Percentiles rank a stretch among this genome's conserved stretches.
Evolutionary conservation across 495 filamentous ascomycete species (phyloP).

Genomic region (Daldinia caldariorum): DNA sequence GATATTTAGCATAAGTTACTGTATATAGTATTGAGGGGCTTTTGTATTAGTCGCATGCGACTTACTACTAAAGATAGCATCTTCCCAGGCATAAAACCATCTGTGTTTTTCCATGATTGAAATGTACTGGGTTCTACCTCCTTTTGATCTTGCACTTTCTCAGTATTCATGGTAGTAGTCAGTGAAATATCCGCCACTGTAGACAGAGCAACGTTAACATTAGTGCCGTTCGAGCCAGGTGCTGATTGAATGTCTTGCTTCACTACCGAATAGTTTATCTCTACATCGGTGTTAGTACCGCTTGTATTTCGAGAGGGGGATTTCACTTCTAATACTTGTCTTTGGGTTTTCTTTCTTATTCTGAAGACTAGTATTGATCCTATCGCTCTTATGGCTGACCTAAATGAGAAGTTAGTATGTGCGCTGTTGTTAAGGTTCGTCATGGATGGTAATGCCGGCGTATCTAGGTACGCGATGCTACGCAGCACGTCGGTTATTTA

Average conservation of each 20-base stretch:
- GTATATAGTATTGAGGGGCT: not conserved
- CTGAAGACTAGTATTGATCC: not conserved
- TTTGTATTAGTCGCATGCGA: not conserved
- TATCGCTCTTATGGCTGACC: not conserved
- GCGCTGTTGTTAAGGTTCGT: not conserved
- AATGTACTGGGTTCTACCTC: not conserved
- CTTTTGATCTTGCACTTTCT: not conserved
- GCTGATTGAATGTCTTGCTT: too few species aligned
- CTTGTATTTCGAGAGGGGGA: not conserved
- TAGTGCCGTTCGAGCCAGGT: too few species aligned
- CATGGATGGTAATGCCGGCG: not conserved
- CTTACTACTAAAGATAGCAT: conserved; percentile 1
- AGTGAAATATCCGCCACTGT: not conserved
- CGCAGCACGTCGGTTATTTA: not conserved
- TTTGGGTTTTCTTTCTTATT: not conserved
- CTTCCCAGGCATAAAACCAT: not conserved
- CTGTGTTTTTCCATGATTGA: conserved; percentile 1
- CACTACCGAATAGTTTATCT: not conserved
- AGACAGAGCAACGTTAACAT: too few species aligned
- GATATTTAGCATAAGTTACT: not conserved
- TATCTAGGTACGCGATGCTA: not conserved
- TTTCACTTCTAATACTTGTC: not conserved
- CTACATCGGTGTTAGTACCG: not conserved
- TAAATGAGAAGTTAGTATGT: not conserved
- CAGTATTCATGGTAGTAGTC: not conserved